Evolutionary conservation across 305 asterid species (phyloP), one percentile per base, ranked within the genome.

Genomic region (Rubia occidens): DNA sequence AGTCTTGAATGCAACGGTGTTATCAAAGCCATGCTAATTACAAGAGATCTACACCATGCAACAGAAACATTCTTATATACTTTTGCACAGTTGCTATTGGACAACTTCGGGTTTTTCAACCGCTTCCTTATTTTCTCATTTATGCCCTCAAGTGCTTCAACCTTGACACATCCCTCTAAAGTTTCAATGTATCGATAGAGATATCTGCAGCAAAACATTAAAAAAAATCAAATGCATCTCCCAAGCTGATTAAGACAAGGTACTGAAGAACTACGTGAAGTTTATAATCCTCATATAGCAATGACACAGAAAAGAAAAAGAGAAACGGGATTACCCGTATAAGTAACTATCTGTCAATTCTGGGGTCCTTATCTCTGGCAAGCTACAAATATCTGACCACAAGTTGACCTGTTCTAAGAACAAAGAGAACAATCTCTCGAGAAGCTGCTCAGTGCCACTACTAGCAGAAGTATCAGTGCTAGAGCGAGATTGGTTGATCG

Each of bases 11-110:
- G 96, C 84, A 91, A 76, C 39, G 99, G 99, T 43, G 96, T 94
- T 64, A 91, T 78, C 74, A 88, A 72, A 60, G 94, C 97, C 99
- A 94, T 87, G 85, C 88, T 89, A 54, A 94, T 86, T 71, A 94
- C 99, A 42, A 94, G 97, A 68, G 97, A 85, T 77, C 96, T 85
- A 76, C 99, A 94, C 99, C 99, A 94, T 79, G 99, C 96, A 73
- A 94, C 85, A 60, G 96, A 94, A 68, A 94, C 95, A 67, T 83
- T 95, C 77, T 87, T 88, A 67, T 89, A 88, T 69, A 91, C 89
- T 84, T 83, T 89, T 44, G 96, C 87, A 29, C 80, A 81, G 85
- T 80, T 82, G 73, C 95, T 84, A 69, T 85, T 91, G 4, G 99
- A 87, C 84, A 91, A 76, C 81, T 94, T 91, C 45, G 97, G 97